phyloP scores from a whole-genome alignment of 2,329 filamentous ascomycete genomes.

The Sclerotinia borealis region DNA sequence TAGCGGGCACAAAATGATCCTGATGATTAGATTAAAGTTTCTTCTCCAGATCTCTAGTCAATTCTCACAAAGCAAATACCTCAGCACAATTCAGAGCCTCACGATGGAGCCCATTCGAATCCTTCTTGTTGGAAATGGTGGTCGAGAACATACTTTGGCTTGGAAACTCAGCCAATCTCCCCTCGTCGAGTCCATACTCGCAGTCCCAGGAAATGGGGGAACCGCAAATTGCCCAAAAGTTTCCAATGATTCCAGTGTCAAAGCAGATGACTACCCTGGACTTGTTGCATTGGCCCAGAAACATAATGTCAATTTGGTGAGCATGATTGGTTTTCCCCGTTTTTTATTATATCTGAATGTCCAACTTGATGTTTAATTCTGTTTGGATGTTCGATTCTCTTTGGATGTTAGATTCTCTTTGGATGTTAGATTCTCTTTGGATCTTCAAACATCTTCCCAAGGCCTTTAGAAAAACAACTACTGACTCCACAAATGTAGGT shows the following conservation, averaged over 20 bases:
- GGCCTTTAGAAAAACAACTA: background rate
- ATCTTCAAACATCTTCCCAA: background rate
- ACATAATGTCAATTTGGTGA: constrained; percentile 62
- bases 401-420: background rate
- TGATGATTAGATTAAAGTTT: background rate
- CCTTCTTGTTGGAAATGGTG: constrained; percentile 87
- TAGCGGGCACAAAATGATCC: constrained; percentile 8
- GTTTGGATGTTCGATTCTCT: background rate
- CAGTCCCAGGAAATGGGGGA: constrained; percentile 78
- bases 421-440: background rate
- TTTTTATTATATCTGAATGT: too few species aligned
- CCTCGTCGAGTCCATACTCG: constrained; percentile 67
- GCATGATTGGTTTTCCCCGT: background rate
- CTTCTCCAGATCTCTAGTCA: background rate
- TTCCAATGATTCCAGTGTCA: constrained; percentile 60
- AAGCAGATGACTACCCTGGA: constrained; percentile 67
- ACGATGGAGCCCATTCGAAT: constrained; percentile 43
- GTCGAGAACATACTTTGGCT: constrained; percentile 87
- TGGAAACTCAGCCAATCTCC: constrained; percentile 89
- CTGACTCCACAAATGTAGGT: constrained; percentile 37
- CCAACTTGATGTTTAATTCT: background rate
- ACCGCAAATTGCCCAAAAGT: constrained; percentile 66
- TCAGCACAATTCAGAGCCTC: background rate
- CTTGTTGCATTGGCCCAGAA: constrained; percentile 71
- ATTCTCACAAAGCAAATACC: background rate